These are phyloP conservation scores for Opeltia flavorubescens DNA, from an alignment of 495 filamentous ascomycete species.

Conservation along the genomic window DNA sequence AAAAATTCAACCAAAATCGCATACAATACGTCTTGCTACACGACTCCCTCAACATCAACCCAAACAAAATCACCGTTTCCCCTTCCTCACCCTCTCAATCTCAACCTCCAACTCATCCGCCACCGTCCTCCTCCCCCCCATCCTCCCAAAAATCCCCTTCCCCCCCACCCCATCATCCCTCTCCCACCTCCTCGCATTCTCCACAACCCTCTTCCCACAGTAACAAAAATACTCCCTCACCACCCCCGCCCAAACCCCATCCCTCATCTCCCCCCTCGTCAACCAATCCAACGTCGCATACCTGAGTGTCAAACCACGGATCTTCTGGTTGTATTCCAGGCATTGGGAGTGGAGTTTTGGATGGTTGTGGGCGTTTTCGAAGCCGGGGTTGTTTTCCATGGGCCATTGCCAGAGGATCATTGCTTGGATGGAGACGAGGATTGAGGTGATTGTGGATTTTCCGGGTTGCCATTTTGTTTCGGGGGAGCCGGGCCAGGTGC, in stretches of 20 bases:
- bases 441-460: slow-evolving; percentile 40
- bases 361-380: slow-evolving; percentile 17
- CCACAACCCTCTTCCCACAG: not conserved
- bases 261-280: not conserved
- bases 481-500: slow-evolving; percentile 39
- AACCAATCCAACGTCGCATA: slow-evolving; percentile 38
- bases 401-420: slow-evolving; percentile 47
- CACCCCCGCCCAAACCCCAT: slow-evolving; percentile 3
- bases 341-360: slow-evolving; percentile 17
- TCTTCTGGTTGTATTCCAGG: slow-evolving; percentile 13
- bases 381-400: slow-evolving; percentile 44
- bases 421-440: slow-evolving; percentile 46
- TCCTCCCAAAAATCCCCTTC: not conserved
- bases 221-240: slow-evolving; percentile 4
- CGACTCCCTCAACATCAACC: not conserved
- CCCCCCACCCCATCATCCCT: not conserved
- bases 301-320: slow-evolving; percentile 26
- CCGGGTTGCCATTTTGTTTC: slow-evolving; percentile 33
- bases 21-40: not conserved
- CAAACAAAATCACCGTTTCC: not conserved
- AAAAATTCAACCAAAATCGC: too few species aligned
- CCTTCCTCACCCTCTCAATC: not conserved
- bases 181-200: not conserved
- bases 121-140: not conserved
- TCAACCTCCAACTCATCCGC: not conserved